Evolutionary conservation across 2,329 filamentous ascomycete genomes (phyloP), one percentile per base, ranked within the genome.

Genomic region (Zymoseptoria passerinii): DNA sequence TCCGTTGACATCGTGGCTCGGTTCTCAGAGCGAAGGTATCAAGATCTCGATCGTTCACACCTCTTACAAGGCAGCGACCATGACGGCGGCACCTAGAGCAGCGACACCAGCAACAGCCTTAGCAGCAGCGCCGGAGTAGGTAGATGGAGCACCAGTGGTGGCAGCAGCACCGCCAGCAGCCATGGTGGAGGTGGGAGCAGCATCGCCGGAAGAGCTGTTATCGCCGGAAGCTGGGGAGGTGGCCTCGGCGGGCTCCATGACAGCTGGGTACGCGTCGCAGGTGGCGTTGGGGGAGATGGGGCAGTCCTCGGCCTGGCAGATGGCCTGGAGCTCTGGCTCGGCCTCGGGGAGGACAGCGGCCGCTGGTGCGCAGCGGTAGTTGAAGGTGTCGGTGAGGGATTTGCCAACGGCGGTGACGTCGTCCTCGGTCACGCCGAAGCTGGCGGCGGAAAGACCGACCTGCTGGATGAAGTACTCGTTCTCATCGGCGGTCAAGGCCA

Each of bases 381-480:
- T 78, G 70, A 86, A 86, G 53, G 78, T 66, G 20, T 67, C 68
- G 61, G 72, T 77, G 50, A 86, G 78, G 1, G 78, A 75, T 29
- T 62, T 73, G 59, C 74, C 82, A 28, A 85, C 79, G 29, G 68
- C 70, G 19, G 67, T 67, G 52, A 83, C 72, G 66, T 86, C 83
- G 2, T 74, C 75, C 10, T 76, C 64, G n/a, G 79, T 73, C 49
- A 85, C 81, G 48, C 83, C 83, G 63, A 85, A 83, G 1, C 81
- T 83, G 44, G 77, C 72, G 6, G 80, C 82, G 4, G 83, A 75
- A 10, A 83, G 69, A 28, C 76, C 81, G 57, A 86, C 80, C 70
- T 85, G 82, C 50, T 75, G 62, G 67, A 84, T 80, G 74, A 86
- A 86, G 74, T 84, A 85, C 28, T 75, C 77, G 48, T 83, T 69